Evolutionary conservation across 169 alveolate genomes (phyloP).

Genomic region (Eimeria zaria): DNA sequence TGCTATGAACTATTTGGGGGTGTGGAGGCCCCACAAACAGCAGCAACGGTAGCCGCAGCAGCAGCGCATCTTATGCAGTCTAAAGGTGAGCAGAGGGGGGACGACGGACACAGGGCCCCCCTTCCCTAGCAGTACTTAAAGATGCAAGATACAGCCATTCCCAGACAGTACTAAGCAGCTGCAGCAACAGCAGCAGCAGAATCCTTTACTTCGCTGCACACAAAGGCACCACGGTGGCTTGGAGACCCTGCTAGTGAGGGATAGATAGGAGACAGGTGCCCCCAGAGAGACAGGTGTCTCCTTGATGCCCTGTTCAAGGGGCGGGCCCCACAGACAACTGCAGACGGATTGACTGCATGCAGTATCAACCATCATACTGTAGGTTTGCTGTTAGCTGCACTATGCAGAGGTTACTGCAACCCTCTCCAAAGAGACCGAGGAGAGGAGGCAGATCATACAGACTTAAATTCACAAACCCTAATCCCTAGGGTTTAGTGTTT

Average conservation of each 20-base stretch:
- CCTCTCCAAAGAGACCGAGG: no score
- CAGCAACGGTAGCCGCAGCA: background rate
- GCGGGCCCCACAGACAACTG: constrained; percentile 4
- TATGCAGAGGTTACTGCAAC: no score
- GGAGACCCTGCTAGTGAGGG: background rate
- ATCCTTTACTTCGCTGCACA: background rate
- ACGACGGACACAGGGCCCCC: no score
- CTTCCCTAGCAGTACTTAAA: no score
- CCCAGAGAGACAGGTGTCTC: background rate
- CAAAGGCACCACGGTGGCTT: background rate
- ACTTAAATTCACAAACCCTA: no score
- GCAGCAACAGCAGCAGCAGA: constrained; percentile 8
- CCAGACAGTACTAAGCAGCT: no score
- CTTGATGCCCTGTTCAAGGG: background rate
- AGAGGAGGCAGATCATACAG: no score
- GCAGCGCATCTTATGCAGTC: background rate
- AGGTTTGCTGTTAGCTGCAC: background rate
- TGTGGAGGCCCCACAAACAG: background rate
- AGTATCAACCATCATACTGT: background rate
- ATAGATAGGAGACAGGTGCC: background rate
- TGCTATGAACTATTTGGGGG: no score
- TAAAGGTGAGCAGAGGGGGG: no score
- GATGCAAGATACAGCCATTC: no score
- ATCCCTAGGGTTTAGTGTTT: no score
- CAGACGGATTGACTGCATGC: background rate